phyloP scores from a whole-genome alignment of 306 rosid species.

The Citrullus mucosospermus region DNA sequence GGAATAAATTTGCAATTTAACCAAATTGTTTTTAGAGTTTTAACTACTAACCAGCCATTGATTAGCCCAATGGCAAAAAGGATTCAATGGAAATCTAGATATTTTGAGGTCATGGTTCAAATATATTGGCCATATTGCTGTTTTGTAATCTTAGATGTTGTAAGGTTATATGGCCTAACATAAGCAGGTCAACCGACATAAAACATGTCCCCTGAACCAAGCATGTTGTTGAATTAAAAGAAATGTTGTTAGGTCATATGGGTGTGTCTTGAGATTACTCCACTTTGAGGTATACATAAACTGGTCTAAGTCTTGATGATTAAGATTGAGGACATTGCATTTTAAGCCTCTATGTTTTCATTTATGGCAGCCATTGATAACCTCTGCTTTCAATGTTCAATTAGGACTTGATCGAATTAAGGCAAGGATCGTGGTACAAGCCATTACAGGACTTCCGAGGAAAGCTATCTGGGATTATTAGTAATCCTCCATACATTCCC shows the following conservation, averaged over 20 bases:
- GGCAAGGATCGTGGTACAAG: slow-evolving; percentile 86
- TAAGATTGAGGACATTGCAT: not conserved
- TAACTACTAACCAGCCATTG: not conserved
- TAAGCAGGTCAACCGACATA: no score
- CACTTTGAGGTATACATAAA: not conserved
- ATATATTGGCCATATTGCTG: not conserved
- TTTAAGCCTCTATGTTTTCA: not conserved
- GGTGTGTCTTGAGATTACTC: not conserved
- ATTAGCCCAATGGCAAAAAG: not conserved
- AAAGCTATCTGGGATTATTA: slow-evolving; percentile 57
- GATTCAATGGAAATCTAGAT: not conserved
- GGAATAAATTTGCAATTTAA: no score
- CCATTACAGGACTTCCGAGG: slow-evolving; percentile 61
- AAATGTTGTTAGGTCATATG: not conserved
- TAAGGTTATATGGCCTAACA: not conserved
- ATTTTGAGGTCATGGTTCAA: not conserved
- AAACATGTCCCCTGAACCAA: no score
- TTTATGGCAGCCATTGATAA: not conserved
- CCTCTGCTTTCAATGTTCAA: not conserved
- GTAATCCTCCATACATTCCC: slow-evolving; percentile 90
- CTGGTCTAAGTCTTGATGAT: not conserved
- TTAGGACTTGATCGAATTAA: slow-evolving; percentile 12
- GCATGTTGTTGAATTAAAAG: no score
- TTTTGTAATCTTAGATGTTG: not conserved
- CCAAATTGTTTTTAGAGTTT: not conserved